A percentile compares a stretch with the other conserved stretches of the same genome.
phyloP scores from a whole-genome alignment of 208 protist genomes.

The Porcisia deanei region DNA sequence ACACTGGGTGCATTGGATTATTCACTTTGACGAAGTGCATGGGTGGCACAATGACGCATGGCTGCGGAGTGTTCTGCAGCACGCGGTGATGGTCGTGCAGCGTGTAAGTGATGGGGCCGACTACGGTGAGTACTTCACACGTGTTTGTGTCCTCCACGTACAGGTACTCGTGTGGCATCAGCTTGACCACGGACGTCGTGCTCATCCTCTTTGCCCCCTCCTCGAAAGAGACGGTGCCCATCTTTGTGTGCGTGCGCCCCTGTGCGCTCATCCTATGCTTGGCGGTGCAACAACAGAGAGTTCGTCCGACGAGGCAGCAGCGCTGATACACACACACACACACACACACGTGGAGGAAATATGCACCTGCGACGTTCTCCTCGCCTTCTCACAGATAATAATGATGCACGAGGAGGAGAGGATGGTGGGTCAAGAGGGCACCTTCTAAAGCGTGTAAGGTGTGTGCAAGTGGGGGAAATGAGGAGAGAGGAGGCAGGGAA shows the following conservation, averaged over 20 bases:
- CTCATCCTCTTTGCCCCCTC: background rate
- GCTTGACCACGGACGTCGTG: slow-evolving; percentile 44
- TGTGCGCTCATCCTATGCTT: background rate
- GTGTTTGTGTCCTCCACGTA: slow-evolving; percentile 88
- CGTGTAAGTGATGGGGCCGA: slow-evolving; percentile 89
- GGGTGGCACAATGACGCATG: slow-evolving; percentile 76
- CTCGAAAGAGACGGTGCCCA: background rate
- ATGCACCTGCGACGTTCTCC: background rate
- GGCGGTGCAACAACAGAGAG: background rate
- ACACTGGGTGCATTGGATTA: slow-evolving; percentile 48
- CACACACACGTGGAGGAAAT: background rate
- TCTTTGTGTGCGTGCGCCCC: background rate
- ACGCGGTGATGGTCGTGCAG: slow-evolving; percentile 67
- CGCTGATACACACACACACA: background rate
- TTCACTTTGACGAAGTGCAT: slow-evolving; percentile 87
- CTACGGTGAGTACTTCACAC: slow-evolving; percentile 73
- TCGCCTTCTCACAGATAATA: background rate
- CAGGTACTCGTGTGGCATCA: slow-evolving; percentile 75
- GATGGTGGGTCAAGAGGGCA: background rate
- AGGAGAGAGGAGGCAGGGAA: no score
- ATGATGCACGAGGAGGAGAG: background rate
- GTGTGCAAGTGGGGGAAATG: background rate
- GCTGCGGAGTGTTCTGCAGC: slow-evolving; percentile 37
- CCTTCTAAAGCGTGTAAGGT: background rate
- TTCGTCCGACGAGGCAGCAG: background rate